Percentiles rank a stretch among this genome's conserved stretches.
Conservation (phyloP, 2,329 filamentous ascomycete species). For the Fusarium zealandicum region DNA sequence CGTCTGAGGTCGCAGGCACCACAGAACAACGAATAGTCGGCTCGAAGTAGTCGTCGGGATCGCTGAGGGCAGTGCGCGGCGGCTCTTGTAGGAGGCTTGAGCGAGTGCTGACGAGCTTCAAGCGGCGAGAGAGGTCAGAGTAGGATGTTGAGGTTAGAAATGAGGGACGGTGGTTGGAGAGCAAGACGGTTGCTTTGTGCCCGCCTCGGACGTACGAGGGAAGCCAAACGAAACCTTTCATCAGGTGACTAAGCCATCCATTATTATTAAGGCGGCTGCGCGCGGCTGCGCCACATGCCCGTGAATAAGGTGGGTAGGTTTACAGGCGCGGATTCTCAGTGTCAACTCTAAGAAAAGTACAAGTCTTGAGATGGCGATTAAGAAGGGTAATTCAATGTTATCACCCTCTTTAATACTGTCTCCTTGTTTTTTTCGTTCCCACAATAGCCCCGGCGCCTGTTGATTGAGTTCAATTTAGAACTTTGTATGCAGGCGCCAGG, state of each 20-base stretch:
- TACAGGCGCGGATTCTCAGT: too few relatives aligned
- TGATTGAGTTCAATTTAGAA: background rate
- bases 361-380: too few relatives aligned
- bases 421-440: background rate
- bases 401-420: too few relatives aligned
- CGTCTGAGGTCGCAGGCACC: constrained; percentile 55
- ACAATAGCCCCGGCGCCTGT: background rate
- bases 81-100: constrained; percentile 27
- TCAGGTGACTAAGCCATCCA: constrained; percentile 24
- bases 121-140: constrained; percentile 44
- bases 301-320: background rate
- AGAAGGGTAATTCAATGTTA: too few relatives aligned
- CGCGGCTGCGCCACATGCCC: background rate
- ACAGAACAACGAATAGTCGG: constrained; percentile 50
- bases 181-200: constrained; percentile 23
- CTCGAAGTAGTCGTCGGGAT: constrained; percentile 44
- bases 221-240: background rate
- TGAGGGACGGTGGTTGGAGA: constrained; percentile 24
- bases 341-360: too few relatives aligned
- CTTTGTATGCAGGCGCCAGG: background rate
- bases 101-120: constrained; percentile 47
- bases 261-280: background rate
- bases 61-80: constrained; percentile 30
- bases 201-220: constrained; percentile 16
- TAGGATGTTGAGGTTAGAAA: constrained; percentile 39